Base-by-base conservation (phyloP, 352 stramenopile genomes). In the Globisporangium mamillatum region DNA sequence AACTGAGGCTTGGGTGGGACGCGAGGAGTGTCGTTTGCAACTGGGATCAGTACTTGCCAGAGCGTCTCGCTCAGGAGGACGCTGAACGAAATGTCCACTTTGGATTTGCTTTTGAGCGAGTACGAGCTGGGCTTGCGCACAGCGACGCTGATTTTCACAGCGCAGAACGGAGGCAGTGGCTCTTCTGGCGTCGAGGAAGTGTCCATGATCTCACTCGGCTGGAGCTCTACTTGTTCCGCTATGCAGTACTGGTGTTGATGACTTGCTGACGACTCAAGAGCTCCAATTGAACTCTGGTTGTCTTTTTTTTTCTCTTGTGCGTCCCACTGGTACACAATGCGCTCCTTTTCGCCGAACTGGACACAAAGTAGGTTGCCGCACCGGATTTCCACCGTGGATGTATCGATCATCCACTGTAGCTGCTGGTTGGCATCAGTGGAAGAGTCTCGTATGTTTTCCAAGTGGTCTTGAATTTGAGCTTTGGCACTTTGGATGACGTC, bases 1-100 rank as follows among this genome's bases (percentile, higher is more conserved):
- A 79, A 60, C 12, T 38, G 32, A 0, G 68, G 76, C 32, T 52
- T 65, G 7, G 67, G 41, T 6, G 64, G 74, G 12, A 68, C 4
- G 0, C 22, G 22, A 0, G 29, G 34, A 12, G 27, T 24, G 20
- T 83, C 72, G 54, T 80, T 68, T 25, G 70, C 24, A 18, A 80
- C 52, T 8, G 76, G 76, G 10, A 80, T 70, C 7, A 70, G 25
- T 7, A 79, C 59, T 16, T 52, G 53, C 74, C 76, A 79, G 27
- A 46, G 7, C 16, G 44, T 58, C 38, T 78, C 65, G 1, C 29
- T 68, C 18, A 81, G 46, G 1, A 74, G 9, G 14, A 64, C 24
- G 1, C 70, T 68, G n/a, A 22, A 66, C 36, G 38, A 29, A 16
- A 52, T n/a, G 32, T 41, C 25, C 4, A 32, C 24, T 32, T 46